Evolutionary conservation across 495 filamentous ascomycete genomes (phyloP), one percentile per base, ranked within the genome.

Genomic region (Oleoguttula mirabilis): DNA sequence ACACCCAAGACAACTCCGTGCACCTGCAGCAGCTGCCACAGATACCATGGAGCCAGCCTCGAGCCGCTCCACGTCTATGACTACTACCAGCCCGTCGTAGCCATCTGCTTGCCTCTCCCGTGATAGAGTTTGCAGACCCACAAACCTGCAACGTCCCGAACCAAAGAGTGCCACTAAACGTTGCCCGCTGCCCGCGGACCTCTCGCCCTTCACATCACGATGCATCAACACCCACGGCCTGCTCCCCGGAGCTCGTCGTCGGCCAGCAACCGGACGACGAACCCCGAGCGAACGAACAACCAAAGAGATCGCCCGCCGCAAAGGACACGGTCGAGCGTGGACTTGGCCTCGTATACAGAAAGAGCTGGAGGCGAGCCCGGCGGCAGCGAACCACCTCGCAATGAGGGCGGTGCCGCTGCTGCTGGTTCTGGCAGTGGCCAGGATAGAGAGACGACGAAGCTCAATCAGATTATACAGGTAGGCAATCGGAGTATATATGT

Each of bases 401-500:
- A 19, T 3, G 43, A 47, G 11, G 14, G 30, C 17, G 14, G 44
- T 1, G 27, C 37, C 19, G 32, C n/a, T 19, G 39, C 38, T 16
- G n/a, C n/a, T n/a, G n/a, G n/a, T n/a, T n/a, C n/a, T n/a, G n/a
- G n/a, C n/a, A n/a, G n/a, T n/a, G 33, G 17, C 6, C 37, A 32
- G 32, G 57, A 42, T 30, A 47, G 40, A 38, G 50, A 51, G 41
- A 54, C 32, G 17, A 48, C 30, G 23, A 88, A 86, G 59, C 66
- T 93, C 47, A 86, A 84, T 55, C 87, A 94, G 67, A 84, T 94
- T 50, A 79, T 94, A 50, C 81, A 88, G 72, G 87, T 90, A 71
- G 32, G 72, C 22, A 14, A 35, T 14, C 7, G 6, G 15, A 7
- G 10, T 8, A 7, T 17, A 10, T 38, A 24, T 22, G 22, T 31